Conservation (phyloP, 2,329 filamentous ascomycete genomes). For the Pseudocercospora pini-densiflorae region DNA sequence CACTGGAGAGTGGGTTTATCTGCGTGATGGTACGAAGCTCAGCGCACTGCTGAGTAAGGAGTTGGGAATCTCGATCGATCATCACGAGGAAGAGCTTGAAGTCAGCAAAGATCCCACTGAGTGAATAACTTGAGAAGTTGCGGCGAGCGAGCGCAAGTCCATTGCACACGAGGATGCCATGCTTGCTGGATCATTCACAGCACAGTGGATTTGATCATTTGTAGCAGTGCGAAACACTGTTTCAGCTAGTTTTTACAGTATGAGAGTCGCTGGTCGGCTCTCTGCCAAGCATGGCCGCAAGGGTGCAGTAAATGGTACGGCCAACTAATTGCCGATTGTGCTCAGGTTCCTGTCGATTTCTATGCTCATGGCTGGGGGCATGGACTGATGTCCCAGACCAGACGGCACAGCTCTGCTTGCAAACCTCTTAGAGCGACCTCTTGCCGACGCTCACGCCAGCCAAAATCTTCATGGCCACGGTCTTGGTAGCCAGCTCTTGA, state of each 20-base stretch:
- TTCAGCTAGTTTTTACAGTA: neutral
- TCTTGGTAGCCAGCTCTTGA: neutral
- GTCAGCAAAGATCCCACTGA: constrained; percentile 35
- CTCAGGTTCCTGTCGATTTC: neutral
- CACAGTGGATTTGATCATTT: neutral
- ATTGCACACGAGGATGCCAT: neutral
- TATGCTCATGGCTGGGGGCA: neutral
- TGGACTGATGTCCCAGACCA: neutral
- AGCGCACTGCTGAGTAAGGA: constrained; percentile 75
- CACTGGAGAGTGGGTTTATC: constrained; percentile 81
- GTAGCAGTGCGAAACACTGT: neutral
- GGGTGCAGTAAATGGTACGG: neutral
- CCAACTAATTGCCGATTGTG: neutral
- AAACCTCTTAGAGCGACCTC: neutral
- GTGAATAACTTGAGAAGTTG: constrained; percentile 15
- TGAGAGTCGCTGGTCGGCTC: neutral
- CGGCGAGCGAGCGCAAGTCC: neutral
- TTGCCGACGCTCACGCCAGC: neutral
- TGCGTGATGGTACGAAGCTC: constrained; percentile 79
- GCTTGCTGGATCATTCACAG: neutral
- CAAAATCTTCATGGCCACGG: neutral
- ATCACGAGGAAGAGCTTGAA: constrained; percentile 35
- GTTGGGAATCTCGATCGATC: constrained; percentile 67
- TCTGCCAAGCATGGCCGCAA: neutral
- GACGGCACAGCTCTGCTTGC: neutral